Evolutionary conservation across 441 rosid species (phyloP).

Genomic region (Bruguiera hainesii): DNA sequence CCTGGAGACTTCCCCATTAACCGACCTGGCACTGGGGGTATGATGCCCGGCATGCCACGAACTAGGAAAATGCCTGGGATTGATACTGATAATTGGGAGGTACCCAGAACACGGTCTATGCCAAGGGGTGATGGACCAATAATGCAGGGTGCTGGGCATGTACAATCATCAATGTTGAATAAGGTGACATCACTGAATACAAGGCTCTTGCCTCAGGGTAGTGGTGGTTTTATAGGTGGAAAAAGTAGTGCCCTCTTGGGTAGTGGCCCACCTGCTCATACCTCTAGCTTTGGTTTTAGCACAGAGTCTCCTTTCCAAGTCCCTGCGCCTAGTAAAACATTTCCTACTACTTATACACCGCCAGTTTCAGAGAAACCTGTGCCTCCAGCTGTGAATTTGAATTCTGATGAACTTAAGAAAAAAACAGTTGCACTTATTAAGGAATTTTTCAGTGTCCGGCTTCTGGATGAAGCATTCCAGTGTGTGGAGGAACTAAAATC

Average conservation of each 20-base stretch:
- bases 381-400: slow-evolving; percentile 37
- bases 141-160: slow-evolving; percentile 40
- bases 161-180: slow-evolving; percentile 34
- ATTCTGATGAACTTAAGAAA: slow-evolving; percentile 43
- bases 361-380: slow-evolving; percentile 42
- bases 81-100: slow-evolving; percentile 83
- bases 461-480: slow-evolving; percentile 67
- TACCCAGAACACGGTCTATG: slow-evolving; percentile 59
- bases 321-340: slow-evolving; percentile 23
- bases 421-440: slow-evolving; percentile 63
- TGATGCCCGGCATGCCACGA: slow-evolving; percentile 94
- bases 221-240: slow-evolving; percentile 53
- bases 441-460: slow-evolving; percentile 58
- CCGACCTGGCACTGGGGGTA: slow-evolving; percentile 67
- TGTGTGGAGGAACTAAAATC: slow-evolving; percentile 70
- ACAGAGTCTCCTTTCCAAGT: slow-evolving; percentile 30
- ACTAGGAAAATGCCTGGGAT: slow-evolving; percentile 84
- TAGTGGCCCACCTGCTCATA: slow-evolving; percentile 31
- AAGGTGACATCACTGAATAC: slow-evolving; percentile 54
- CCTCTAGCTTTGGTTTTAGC: slow-evolving; percentile 22
- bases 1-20: slow-evolving; percentile 57
- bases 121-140: slow-evolving; percentile 68
- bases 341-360: slow-evolving; percentile 24
- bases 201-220: slow-evolving; percentile 74
- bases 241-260: slow-evolving; percentile 74